Evolutionary conservation across 2,329 filamentous ascomycete genomes (phyloP), one percentile per base, ranked within the genome.

Genomic region (Capronia americana): DNA sequence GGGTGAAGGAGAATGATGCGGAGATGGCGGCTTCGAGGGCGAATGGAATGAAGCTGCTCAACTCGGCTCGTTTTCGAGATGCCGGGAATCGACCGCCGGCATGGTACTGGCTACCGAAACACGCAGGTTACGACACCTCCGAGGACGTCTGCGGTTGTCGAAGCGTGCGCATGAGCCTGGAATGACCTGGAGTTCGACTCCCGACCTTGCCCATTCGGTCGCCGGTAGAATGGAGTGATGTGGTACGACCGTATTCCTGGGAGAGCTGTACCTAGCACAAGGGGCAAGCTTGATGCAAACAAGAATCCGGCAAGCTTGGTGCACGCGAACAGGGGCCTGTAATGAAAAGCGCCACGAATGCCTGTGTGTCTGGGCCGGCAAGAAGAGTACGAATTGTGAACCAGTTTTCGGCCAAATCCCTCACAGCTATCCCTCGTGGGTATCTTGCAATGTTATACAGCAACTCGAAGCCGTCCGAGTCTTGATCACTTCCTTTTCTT

Each of bases 391-490:
- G 2, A 17, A 48, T n/a, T 24, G 12, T n/a, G 7, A 38, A 48
- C 24, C 23, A n/a, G 30, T 55, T 20, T 14, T 30, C 7, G 3
- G 12, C 28, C 53, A 55, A 26, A 23, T 23, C 7, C 10, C 14
- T 48, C 44, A 48, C 10, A 44, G 34, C 20, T 26, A 26, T 59
- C 56, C 17, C 34, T 54, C 20, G 3, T 55, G 64, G 67, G 64
- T 69, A 69, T 66, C 67, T 48, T 62, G 38, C 63, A 48, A 12
- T 69, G 53, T 41, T 65, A 38, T 67, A 67, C 61, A 67, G 28
- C 55, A 55, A 44, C 54, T 28, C 56, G 58, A 60, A n/a, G 32
- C 34, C 23, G 24, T 23, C 63, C n/a, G 28, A 20, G 48, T 20
- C 23, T 17, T 46, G 64, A 63, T 64, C 28, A 30, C 28, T 55